Percentiles rank a stretch among this genome's conserved stretches.
These are phyloP conservation scores for Gossypium anomalum DNA, from an alignment of 345 rosid species.

Conservation along the genomic window DNA sequence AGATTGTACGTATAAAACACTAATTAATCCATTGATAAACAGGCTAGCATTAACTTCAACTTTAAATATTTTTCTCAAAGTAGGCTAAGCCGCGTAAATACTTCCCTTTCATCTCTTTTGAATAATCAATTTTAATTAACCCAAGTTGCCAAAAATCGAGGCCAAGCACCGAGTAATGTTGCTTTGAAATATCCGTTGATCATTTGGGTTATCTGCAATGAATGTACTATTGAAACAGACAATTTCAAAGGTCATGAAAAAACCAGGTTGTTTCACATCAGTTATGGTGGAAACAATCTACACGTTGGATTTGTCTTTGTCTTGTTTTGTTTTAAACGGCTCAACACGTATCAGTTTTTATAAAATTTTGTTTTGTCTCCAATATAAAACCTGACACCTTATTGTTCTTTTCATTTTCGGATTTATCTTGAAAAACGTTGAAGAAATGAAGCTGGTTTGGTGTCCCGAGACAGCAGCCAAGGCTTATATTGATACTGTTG, in stretches of 20 bases:
- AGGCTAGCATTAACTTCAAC: neutral
- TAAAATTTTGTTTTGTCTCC: conserved; percentile 6
- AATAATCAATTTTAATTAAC: neutral
- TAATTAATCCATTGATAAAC: neutral
- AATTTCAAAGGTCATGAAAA: neutral
- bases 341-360: conserved; percentile 21
- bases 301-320: conserved; percentile 35
- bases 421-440: conserved; percentile 15
- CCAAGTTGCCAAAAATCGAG: neutral
- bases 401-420: conserved; percentile 5
- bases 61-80: neutral
- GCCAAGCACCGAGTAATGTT: neutral
- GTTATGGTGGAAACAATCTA: neutral
- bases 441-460: conserved; percentile 86
- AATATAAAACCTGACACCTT: conserved; percentile 26
- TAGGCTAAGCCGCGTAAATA: neutral
- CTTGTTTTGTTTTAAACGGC: conserved; percentile 33
- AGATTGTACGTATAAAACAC: neutral
- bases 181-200: neutral
- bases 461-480: conserved; percentile 73
- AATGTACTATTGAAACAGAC: neutral
- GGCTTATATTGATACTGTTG: conserved; percentile 80
- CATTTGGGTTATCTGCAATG: neutral
- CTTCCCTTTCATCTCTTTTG: neutral
- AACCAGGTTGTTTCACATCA: neutral